Percentiles rank a stretch among this genome's conserved stretches.
phyloP scores from a whole-genome alignment of 2,329 filamentous ascomycete species.

The Coccinonectria pachysandricola region DNA sequence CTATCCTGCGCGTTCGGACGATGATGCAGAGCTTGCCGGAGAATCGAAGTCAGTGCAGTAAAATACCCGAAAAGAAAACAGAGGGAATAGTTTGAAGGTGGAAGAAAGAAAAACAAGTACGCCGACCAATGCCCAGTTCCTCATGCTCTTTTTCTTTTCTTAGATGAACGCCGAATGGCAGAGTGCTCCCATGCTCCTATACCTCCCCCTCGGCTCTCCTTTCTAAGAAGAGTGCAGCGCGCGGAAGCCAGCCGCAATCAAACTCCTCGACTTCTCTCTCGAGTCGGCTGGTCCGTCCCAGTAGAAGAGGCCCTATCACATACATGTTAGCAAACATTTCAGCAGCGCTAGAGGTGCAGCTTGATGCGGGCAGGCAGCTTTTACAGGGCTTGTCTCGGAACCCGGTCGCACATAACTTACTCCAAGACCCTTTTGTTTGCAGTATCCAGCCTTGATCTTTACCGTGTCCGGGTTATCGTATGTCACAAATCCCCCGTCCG shows the following conservation, averaged over 20 bases:
- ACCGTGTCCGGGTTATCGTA: constrained; percentile 75
- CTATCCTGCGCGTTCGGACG: no score
- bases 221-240: constrained; percentile 36
- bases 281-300: constrained; percentile 70
- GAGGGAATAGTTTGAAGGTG: constrained; percentile 3
- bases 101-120: constrained; percentile 4
- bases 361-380: no score
- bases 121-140: constrained; percentile 11
- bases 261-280: constrained; percentile 43
- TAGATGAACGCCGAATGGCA: no score
- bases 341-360: no score
- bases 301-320: constrained; percentile 62
- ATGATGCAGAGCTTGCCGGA: constrained; percentile 3
- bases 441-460: constrained; percentile 62
- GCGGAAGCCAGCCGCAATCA: constrained; percentile 49
- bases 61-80: constrained; percentile 2
- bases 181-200: no score
- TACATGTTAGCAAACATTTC: constrained; percentile 12
- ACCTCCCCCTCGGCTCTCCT: no score
- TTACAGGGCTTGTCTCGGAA: no score
- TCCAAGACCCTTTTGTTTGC: constrained; percentile 58
- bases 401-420: no score
- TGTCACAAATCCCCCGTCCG: constrained; percentile 66
- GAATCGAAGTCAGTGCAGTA: constrained; percentile 1
- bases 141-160: constrained; percentile 9